Base-by-base conservation (phyloP, 495 filamentous ascomycete genomes). In the Penicillium maclennaniae region DNA sequence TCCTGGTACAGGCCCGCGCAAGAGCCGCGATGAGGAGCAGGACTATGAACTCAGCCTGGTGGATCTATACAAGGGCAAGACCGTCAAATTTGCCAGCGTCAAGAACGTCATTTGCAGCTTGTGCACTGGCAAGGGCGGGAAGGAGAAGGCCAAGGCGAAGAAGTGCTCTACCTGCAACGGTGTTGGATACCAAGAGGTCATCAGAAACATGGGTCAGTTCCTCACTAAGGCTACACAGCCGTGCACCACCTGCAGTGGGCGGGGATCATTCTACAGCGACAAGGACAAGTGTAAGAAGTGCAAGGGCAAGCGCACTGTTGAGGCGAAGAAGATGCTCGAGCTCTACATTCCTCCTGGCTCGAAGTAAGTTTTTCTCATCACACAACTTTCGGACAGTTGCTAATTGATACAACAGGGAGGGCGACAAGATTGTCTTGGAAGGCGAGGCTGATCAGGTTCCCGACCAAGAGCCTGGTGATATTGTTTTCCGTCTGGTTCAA, bases 201-300 rank as follows among this genome's bases (percentile, higher is more conserved):
- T 92, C 61, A 83, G 84, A 45, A 81, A 83, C 58, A 80, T 96
- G 58, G 92, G 91, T 8, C 87, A 90, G 25, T 79, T 96, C 55
- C 80, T 93, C 40, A 89, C 90, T 6, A 86, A 87, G 63, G 83
- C 86, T 50, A 80, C 80, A 7, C 79, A 87, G 15, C 61, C 80
- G 14, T 98, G 93, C 72, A 81, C 83, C 54, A 80, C 81, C 49
- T 98, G 93, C 75, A 80, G 81, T 47, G 91, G 90, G 14, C 82
- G 86, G 14, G 93, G 93, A 14, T 82, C 83, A 51, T 83, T 91
- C 59, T 95, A 84, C 77, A 87, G 87, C 69, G 89, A 93, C 56
- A 97, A 97, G 76, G 93, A 98, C 55, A 87, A 88, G 66, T 98
- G 93, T 78, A 95, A 92, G 79, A 96, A 95, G 78, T 98, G 95